Percentiles rank a stretch among this genome's conserved stretches.
phyloP scores from a whole-genome alignment of 1,139 yeast species.

The Pichia sp. region DNA sequence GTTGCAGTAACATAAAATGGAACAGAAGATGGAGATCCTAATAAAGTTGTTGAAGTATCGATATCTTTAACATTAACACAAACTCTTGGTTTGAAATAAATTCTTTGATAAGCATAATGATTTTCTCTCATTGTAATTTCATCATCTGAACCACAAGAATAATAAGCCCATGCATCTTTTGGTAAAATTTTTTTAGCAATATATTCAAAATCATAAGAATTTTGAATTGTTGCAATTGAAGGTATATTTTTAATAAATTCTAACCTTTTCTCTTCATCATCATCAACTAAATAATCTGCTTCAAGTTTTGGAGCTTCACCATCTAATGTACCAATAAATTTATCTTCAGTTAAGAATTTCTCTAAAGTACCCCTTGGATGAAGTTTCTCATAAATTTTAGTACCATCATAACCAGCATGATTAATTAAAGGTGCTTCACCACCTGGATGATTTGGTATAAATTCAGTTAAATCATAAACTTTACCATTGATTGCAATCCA shows the following conservation, averaged over 20 bases:
- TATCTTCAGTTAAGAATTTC: constrained; percentile 30
- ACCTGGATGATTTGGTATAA: constrained; percentile 81
- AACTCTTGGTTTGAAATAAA: constrained; percentile 77
- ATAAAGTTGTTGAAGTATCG: constrained; percentile 40
- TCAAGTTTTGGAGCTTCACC: constrained; percentile 31
- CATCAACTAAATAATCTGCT: constrained; percentile 26
- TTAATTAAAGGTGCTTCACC: constrained; percentile 66
- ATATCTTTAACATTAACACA: constrained; percentile 58
- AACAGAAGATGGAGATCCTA: constrained; percentile 43
- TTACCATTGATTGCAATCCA: constrained; percentile 86
- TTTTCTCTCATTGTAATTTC: constrained; percentile 85
- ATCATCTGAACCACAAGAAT: constrained; percentile 88
- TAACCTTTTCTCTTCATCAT: constrained; percentile 31
- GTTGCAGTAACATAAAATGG: constrained; percentile 79
- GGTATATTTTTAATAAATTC: constrained; percentile 45
- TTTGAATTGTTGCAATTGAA: constrained; percentile 58
- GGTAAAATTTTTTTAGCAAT: constrained; percentile 74
- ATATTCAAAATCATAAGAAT: constrained; percentile 72
- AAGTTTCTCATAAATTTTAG: constrained; percentile 75
- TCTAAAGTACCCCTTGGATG: constrained; percentile 60
- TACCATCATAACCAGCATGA: constrained; percentile 89
- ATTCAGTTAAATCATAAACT: constrained; percentile 77
- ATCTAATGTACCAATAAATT: constrained; percentile 28
- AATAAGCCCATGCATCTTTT: constrained; percentile 84
- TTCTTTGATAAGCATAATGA: constrained; percentile 78